These are phyloP conservation scores for Aspergillus avenaceus DNA, from an alignment of 495 filamentous ascomycete genomes.

Conservation along the genomic window DNA sequence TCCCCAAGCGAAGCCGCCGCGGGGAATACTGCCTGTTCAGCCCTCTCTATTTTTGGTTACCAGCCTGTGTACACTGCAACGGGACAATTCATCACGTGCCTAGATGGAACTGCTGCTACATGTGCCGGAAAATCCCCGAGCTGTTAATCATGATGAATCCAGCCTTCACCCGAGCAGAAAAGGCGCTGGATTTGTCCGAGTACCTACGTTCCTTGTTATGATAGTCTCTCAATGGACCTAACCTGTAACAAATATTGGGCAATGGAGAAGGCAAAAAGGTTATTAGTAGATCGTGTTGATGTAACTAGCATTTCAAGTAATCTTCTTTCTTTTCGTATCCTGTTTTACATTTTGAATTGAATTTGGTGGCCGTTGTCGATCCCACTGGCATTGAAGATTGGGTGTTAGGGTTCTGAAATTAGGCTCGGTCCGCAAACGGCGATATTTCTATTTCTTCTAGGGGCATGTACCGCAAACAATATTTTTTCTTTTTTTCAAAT, in stretches of 20 bases:
- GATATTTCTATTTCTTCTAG: too few relatives aligned
- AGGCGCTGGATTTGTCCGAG: not conserved
- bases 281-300: not conserved
- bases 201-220: not conserved
- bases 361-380: too few relatives aligned
- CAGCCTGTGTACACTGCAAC: not conserved
- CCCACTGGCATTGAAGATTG: too few relatives aligned
- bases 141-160: not conserved
- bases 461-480: too few relatives aligned
- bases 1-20: not conserved
- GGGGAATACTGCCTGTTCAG: not conserved
- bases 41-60: not conserved
- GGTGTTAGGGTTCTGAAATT: too few relatives aligned
- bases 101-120: too few relatives aligned
- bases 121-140: not conserved
- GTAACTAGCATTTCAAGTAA: not conserved
- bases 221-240: not conserved
- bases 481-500: too few relatives aligned
- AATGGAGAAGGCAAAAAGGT: not conserved
- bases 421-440: too few relatives aligned
- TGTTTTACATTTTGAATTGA: too few relatives aligned
- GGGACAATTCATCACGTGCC: too few relatives aligned
- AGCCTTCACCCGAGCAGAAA: not conserved
- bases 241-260: not conserved
- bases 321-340: not conserved